Evolutionary conservation across 2,329 filamentous ascomycete species (phyloP), one percentile per base, ranked within the genome.

Genomic region (Zopfia rhizophila): DNA sequence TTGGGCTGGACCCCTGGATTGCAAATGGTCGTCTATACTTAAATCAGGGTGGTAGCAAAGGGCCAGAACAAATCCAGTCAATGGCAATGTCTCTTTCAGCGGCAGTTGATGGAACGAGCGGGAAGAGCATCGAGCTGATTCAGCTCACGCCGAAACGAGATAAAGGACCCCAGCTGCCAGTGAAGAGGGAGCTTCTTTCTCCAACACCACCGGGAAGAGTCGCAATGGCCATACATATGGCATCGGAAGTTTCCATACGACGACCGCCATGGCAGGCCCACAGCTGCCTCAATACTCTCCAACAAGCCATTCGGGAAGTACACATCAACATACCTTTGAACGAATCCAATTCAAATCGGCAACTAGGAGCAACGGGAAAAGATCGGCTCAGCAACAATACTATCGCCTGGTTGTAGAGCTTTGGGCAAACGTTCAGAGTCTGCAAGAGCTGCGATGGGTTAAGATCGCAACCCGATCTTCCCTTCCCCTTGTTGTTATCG

Each of bases 341-440:
- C 84, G 91, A 11, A 91, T 95, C 38, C 90, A 95, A 60, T 95
- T 95, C 79, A 92, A 94, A 69, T 88, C 89, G 59, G 90, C 90
- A 1, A 95, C 90, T 0, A 89, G 89, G n/a, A 95, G 95, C 74
- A 95, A 95, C 56, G 90, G 90, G 29, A 94, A 94, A 69, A 81
- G 90, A 55, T 80, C 90, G 43, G 90, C 90, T 2, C 89, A 90
- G 7, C 90, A 95, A 65, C 90, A 95, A 61, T 94, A 90, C 69
- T 95, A 93, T 64, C 90, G 94, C 61, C 78, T 95, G 7, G 81
- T 92, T 31, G 85, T 94, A 3, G 89, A 94, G 65, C 50, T 58
- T 17, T 54, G 41, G 22, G 54, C 44, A 6, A 54, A 58, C 18
- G 41, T 58, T n/a, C 52, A 54, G 13, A 41, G 37, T 13, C 32